Evolutionary conservation across 164 flowering plant genomes (phyloP).

Genomic region (Umbilicus rupestris): DNA sequence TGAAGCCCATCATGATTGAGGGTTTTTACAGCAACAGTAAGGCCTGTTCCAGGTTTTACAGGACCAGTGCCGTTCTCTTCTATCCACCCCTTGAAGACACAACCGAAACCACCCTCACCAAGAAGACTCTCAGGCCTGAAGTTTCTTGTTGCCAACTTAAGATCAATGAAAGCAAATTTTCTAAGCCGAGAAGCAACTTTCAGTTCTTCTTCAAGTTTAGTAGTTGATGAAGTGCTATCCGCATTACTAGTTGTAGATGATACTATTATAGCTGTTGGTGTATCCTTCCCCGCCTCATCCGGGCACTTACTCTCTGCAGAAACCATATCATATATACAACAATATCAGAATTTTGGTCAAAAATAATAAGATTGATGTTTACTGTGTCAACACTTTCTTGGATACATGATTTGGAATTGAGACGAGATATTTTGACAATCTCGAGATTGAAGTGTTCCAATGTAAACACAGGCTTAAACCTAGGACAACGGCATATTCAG

Average conservation of each 20-base stretch:
- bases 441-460: neutral
- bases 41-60: conserved; percentile 91
- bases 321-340: neutral
- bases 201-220: conserved; percentile 70
- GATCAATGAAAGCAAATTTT: conserved; percentile 75
- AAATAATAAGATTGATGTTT: neutral
- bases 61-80: conserved; percentile 97
- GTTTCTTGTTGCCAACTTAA: conserved; percentile 78
- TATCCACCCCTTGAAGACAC: conserved; percentile 95
- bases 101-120: conserved; percentile 95
- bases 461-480: neutral
- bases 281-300: conserved; percentile 57
- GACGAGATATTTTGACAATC: neutral
- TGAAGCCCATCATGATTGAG: conserved; percentile 95
- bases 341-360: neutral
- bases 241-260: conserved; percentile 72
- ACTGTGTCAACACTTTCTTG: neutral
- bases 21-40: conserved; percentile 93
- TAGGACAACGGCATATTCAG: neutral
- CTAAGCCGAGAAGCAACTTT: conserved; percentile 71
- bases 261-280: conserved; percentile 38
- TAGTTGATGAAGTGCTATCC: conserved; percentile 66
- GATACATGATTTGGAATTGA: too few relatives aligned
- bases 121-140: conserved; percentile 92
- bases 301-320: conserved; percentile 53